Evolutionary conservation across 148 eudicot species (phyloP).

Genomic region (Nepenthes gracilis): DNA sequence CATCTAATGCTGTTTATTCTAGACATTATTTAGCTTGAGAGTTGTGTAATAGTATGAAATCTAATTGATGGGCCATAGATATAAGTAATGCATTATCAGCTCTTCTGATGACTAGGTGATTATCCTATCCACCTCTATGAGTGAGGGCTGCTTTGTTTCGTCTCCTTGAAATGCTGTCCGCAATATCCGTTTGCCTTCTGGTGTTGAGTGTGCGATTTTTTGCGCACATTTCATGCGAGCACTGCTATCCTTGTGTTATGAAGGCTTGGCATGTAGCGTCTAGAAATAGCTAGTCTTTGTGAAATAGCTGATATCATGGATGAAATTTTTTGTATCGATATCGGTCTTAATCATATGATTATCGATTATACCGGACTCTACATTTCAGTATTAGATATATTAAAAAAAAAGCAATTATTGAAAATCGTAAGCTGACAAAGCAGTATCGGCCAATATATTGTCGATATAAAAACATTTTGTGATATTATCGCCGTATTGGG

Average conservation of each 20-base stretch:
- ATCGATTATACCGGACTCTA: too few species aligned
- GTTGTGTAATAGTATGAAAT: constrained; percentile 22
- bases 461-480: too few species aligned
- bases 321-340: too few species aligned
- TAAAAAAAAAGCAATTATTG: too few species aligned
- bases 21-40: constrained; percentile 19
- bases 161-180: constrained; percentile 1
- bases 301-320: too few species aligned
- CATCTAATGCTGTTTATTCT: constrained; percentile 11
- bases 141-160: background rate
- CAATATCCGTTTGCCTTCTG: background rate
- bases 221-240: constrained; percentile 2
- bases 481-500: too few species aligned
- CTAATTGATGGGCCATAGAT: background rate
- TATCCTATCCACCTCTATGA: background rate
- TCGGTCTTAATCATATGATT: too few species aligned
- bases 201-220: background rate
- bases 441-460: too few species aligned
- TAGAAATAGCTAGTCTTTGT: too few species aligned
- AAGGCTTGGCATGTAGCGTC: too few species aligned
- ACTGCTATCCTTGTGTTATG: constrained; percentile 5
- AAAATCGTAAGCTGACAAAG: too few species aligned
- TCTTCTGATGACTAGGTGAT: constrained; percentile 5
- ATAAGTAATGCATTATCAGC: background rate
- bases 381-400: too few species aligned